A percentile compares a stretch with the other conserved stretches of the same genome.
Conservation (phyloP, 2,329 filamentous ascomycete species). For the Teratosphaeria nubilosa region DNA sequence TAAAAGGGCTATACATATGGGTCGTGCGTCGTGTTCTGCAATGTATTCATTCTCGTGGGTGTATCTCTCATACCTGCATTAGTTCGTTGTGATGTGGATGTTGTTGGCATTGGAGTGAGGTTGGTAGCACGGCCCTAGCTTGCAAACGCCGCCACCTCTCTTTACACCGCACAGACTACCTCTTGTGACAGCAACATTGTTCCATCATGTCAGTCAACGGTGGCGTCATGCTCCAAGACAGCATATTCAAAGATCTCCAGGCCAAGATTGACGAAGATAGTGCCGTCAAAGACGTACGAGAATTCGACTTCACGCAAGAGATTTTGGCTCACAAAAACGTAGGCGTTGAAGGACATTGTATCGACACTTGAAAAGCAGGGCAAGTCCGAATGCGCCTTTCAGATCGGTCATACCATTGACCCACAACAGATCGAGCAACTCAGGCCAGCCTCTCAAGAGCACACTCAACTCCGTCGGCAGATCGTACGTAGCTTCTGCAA, state of each 20-base stretch:
- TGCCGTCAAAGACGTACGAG: constrained; percentile 58
- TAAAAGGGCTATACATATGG: neutral
- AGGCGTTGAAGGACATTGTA: constrained; percentile 69
- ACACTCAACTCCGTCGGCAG: constrained; percentile 68
- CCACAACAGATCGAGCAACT: constrained; percentile 53
- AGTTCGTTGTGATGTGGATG: neutral
- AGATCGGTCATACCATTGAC: neutral
- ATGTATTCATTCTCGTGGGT: neutral
- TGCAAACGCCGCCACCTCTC: neutral
- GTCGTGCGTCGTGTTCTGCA: no score
- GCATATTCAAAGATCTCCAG: constrained; percentile 76
- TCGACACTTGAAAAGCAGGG: constrained; percentile 72
- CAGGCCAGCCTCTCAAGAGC: constrained; percentile 79
- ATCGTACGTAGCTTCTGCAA: constrained; percentile 38
- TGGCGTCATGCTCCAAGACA: constrained; percentile 27
- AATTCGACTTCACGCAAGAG: neutral
- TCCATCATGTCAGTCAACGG: neutral
- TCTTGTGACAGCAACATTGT: neutral
- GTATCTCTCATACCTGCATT: neutral
- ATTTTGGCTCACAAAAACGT: constrained; percentile 8
- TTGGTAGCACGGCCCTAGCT: neutral
- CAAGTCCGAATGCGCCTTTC: constrained; percentile 15
- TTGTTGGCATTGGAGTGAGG: neutral
- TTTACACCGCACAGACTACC: neutral
- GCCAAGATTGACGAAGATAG: constrained; percentile 81